Evolutionary conservation across 106 monocot species (phyloP).

Genomic region (Dendrobium huoshanense): DNA sequence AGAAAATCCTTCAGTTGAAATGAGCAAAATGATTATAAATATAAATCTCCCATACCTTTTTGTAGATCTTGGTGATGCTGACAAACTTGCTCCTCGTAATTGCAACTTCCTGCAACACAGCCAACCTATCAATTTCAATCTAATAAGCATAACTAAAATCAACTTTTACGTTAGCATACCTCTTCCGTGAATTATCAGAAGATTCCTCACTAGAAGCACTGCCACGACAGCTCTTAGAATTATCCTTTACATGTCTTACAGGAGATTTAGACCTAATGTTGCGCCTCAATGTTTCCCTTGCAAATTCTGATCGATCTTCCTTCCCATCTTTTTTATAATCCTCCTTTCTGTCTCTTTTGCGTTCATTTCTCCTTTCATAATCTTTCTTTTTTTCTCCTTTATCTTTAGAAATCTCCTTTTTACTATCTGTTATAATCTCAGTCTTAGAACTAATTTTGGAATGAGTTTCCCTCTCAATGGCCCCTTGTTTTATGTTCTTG

Average conservation of each 20-base stretch:
- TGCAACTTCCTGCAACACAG: constrained; percentile 40
- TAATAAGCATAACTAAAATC: neutral
- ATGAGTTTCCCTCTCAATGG: constrained; percentile 24
- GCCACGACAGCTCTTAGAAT: constrained; percentile 20
- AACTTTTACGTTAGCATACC: constrained; percentile 19
- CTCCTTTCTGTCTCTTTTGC: constrained; percentile 15
- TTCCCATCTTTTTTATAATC: constrained; percentile 27
- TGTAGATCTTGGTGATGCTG: constrained; percentile 53
- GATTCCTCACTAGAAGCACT: constrained; percentile 52
- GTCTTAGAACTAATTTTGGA: constrained; percentile 35
- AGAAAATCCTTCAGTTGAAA: neutral
- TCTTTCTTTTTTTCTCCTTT: constrained; percentile 34
- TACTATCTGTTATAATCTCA: constrained; percentile 19
- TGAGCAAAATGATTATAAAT: neutral
- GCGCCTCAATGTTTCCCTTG: constrained; percentile 28
- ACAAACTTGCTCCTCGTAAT: constrained; percentile 30
- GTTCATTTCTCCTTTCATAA: constrained; percentile 22
- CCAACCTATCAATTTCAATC: constrained; percentile 4
- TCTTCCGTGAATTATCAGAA: constrained; percentile 47
- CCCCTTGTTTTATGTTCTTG: constrained; percentile 13
- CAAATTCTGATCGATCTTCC: constrained; percentile 24
- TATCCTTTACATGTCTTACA: constrained; percentile 38
- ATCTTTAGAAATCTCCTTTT: constrained; percentile 29
- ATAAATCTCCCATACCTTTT: constrained; percentile 38
- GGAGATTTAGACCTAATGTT: constrained; percentile 50